A percentile compares a stretch with the other conserved stretches of the same genome.
Evolutionary conservation across 164 flowering plant species (phyloP).

Genomic region (Berberis thunbergii): DNA sequence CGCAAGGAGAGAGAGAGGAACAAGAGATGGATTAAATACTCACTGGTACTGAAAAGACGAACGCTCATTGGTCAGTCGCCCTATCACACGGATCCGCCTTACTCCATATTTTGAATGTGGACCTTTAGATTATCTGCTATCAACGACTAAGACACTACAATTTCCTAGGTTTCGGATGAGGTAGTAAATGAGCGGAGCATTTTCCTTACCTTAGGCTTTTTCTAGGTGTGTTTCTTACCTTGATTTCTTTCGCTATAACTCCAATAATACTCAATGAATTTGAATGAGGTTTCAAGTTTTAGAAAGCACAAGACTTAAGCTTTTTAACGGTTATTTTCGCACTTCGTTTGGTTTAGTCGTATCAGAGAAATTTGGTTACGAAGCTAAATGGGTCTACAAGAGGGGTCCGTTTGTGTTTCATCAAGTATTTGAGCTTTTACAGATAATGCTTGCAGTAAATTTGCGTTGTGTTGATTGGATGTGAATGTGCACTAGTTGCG

Average conservation of each 20-base stretch:
- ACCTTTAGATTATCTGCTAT: not conserved
- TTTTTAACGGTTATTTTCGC: not conserved
- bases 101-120: not conserved
- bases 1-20: not conserved
- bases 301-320: not conserved
- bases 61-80: not conserved
- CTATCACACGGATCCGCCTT: not conserved
- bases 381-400: not conserved
- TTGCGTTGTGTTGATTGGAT: not conserved
- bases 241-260: not conserved
- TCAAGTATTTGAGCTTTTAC: not conserved
- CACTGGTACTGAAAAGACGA: not conserved
- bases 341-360: not conserved
- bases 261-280: conserved; percentile 1
- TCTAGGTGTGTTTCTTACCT: not conserved
- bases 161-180: not conserved
- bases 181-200: not conserved
- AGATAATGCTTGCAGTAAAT: not conserved
- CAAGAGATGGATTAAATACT: not conserved
- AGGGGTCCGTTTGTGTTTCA: not conserved
- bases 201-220: not conserved
- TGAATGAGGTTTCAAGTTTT: not conserved
- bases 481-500: not conserved
- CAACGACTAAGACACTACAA: not conserved
- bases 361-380: not conserved